Conservation (phyloP, 805 yeast species). For the Candida coquimbonensis region DNA sequence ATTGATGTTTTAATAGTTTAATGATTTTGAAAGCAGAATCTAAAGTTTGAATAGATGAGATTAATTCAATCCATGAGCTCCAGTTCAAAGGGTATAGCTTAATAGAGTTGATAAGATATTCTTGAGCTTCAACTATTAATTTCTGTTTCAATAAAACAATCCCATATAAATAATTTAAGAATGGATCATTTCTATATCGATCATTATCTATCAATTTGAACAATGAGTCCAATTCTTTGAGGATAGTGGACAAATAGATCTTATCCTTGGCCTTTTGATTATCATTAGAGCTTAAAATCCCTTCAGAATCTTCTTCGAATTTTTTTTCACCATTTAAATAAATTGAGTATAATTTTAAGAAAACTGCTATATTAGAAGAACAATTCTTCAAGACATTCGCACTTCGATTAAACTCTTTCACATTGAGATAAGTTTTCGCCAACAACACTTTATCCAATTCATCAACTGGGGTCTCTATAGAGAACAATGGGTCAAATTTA, state of each 20-base stretch:
- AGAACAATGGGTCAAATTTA: neutral
- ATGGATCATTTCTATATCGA: slow-evolving; percentile 38
- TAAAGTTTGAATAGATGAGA: slow-evolving; percentile 49
- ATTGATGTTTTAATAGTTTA: slow-evolving; percentile 13
- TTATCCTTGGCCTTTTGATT: slow-evolving; percentile 23
- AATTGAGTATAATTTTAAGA: slow-evolving; percentile 61
- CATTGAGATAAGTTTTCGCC: slow-evolving; percentile 70
- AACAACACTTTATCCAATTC: slow-evolving; percentile 44
- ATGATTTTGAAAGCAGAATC: slow-evolving; percentile 44
- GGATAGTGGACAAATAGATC: slow-evolving; percentile 25
- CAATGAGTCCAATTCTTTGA: slow-evolving; percentile 37
- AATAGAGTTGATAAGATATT: slow-evolving; percentile 53
- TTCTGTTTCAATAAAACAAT: slow-evolving; percentile 56
- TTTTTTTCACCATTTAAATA: slow-evolving; percentile 74
- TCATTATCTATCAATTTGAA: neutral
- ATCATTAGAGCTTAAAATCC: slow-evolving; percentile 42
- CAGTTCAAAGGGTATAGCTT: slow-evolving; percentile 77
- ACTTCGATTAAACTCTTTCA: slow-evolving; percentile 81
- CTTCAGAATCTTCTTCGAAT: slow-evolving; percentile 65
- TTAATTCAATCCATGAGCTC: slow-evolving; percentile 87
- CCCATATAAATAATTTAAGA: slow-evolving; percentile 69
- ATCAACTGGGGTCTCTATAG: slow-evolving; percentile 2
- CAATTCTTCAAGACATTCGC: slow-evolving; percentile 50
- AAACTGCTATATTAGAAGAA: slow-evolving; percentile 43
- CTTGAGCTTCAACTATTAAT: slow-evolving; percentile 53